Conservation (phyloP, 2,329 filamentous ascomycete species). For the Aspergillus carbonarius region DNA sequence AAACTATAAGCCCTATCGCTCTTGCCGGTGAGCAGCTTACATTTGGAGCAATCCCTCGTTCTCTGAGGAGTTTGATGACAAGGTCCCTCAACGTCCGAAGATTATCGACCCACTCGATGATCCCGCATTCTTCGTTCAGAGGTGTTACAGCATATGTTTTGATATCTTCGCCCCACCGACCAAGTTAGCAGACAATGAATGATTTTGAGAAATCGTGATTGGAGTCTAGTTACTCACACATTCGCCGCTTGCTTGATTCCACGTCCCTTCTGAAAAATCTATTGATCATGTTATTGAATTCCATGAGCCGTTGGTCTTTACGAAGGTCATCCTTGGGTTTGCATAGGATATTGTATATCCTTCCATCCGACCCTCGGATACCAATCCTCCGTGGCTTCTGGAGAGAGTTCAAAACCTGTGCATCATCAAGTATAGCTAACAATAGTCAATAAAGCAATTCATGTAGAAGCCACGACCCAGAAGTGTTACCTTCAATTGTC, state of each 20-base stretch:
- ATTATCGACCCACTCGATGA: constrained; percentile 98
- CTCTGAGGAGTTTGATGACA: constrained; percentile 72
- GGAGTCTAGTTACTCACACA: constrained; percentile 52
- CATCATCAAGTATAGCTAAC: constrained; percentile 73
- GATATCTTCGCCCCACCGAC: constrained; percentile 58
- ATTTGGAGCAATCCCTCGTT: constrained; percentile 64
- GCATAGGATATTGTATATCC: constrained; percentile 83
- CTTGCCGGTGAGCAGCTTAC: constrained; percentile 27
- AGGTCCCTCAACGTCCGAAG: constrained; percentile 93
- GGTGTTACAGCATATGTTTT: constrained; percentile 97
- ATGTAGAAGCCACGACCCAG: background rate
- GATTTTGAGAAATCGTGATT: background rate
- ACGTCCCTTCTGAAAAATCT: constrained; percentile 87
- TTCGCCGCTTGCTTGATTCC: constrained; percentile 81
- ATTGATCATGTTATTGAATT: constrained; percentile 99
- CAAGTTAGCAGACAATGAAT: background rate
- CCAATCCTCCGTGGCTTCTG: constrained; percentile 90
- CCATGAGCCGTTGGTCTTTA: constrained; percentile 97
- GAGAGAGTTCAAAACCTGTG: constrained; percentile 83
- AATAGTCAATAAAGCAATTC: constrained; percentile 17
- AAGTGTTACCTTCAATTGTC: constrained; percentile 62
- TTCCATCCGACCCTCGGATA: constrained; percentile 84
- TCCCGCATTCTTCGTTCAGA: constrained; percentile 93
- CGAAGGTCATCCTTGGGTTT: constrained; percentile 98
- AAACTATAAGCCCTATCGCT: background rate